Evolutionary conservation across 2,329 filamentous ascomycete species (phyloP), one percentile per base, ranked within the genome.

Genomic region (Neonectria neomacrospora): DNA sequence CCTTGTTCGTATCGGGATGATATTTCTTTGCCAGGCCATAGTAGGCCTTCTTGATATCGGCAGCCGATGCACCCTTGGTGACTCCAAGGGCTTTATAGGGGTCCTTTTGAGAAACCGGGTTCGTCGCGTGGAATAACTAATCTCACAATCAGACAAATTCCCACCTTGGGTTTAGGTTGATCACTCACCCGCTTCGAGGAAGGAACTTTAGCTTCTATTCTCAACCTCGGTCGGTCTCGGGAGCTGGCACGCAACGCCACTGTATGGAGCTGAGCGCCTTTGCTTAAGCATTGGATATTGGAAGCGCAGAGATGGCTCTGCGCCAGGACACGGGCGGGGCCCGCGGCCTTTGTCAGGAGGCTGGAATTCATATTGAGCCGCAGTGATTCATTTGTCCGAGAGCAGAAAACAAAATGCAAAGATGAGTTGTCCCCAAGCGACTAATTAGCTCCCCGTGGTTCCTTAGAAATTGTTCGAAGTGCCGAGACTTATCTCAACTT

Each of bases 1-100:
- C 96, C 79, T 98, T 98, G 84, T 98, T 99, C 37, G 96, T 98
- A 77, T 99, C 96, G 9, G 96, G 96, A 74, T 99, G 96, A 77
- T 89, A 99, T 76, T 98, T 99, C 80, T 99, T 99, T 20, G 96
- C 96, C 63, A 98, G 84, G 54, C 94, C 93, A 77, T 99, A 99
- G 83, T 99, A 99, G 3, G 96, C 94, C 79, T 97, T 98, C 78
- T 99, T 99, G 77, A 99, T 98, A 37, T 98, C 95, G 63, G 88
- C 83, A 3, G 93, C 82, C 1, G 92, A 90, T n/a, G 96, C 93
- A 66, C 80, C 86, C 78, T 95, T 97, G 73, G 84, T 84, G 30
- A 99, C 93, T 14, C 96, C 96, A 28, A 99, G 89, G 4, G 92
- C 86, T 68, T 89, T 87, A 79, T 99, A 99, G 1, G 96, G 96